Evolutionary conservation across 495 filamentous ascomycete genomes (phyloP), one percentile per base, ranked within the genome.

Genomic region (Cryomyces antarcticus): DNA sequence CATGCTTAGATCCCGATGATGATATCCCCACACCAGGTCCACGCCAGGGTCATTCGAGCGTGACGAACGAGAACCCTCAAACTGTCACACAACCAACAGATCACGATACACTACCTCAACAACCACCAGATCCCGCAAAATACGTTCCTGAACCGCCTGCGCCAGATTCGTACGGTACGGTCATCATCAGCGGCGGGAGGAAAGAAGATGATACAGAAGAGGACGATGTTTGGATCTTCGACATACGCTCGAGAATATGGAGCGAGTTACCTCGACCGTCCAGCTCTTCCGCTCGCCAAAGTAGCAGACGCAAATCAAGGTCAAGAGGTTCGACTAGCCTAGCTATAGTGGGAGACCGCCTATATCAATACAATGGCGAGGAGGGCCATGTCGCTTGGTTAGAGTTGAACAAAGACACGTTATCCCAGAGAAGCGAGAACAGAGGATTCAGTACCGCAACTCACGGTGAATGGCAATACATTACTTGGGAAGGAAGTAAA

Each of bases 1-100:
- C 63, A 17, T 62, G 61, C 41, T 64, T 79, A 9, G 72, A 78
- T 51, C 65, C 70, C 4, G 47, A 51, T 28, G 47, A 49, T 38
- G 60, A 41, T 31, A 55, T 57, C 10, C 56, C 60, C 12, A 61
- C 59, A 39, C 65, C 64, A 0, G 52, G 59, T 0, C 57, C 55
- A n/a, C 49, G 50, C 43, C 42, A 45, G 4, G 35, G 49, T n/a
- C 53, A 55, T 36, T 36, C 33, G 33, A 10, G 33, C 33, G 33
- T 13, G 12, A 36, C 17, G 17, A 24, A 24, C 17, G 17, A 24
- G 17, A 24, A 24, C 2, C 17, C 17, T 11, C 34, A 38, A 31
- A 9, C 45, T 39, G 24, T 46, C 43, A 35, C 28, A 17, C 17
- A 9, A 10, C 33, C 30, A 11, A 41, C 49, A 4, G 37, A 48